Percentiles rank a stretch among this genome's conserved stretches.
Conservation (phyloP, 371 early-diverging fungal species). For the Syncephalastrum sp. region DNA sequence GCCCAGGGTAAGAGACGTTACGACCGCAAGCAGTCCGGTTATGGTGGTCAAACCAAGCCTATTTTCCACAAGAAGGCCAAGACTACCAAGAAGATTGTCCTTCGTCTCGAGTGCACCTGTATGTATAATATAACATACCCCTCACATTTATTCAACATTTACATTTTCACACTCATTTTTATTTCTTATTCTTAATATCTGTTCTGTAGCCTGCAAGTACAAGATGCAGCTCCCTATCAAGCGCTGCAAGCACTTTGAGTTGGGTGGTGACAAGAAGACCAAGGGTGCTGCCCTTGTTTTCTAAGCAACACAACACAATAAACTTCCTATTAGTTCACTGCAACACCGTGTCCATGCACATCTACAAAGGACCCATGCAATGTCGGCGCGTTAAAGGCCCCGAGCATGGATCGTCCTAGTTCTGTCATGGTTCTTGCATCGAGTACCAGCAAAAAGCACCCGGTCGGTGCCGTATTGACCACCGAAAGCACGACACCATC, state of each 20-base stretch:
- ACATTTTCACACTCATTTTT: no score
- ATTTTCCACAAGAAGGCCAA: slow-evolving; percentile 95
- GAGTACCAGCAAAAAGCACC: slow-evolving; percentile 61
- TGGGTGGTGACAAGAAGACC: slow-evolving; percentile 98
- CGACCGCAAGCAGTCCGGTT: slow-evolving; percentile 86
- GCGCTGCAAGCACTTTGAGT: slow-evolving; percentile 99
- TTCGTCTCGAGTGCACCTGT: slow-evolving; percentile 96
- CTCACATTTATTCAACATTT: no score
- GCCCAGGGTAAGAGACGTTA: slow-evolving; percentile 88
- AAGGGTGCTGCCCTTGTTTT: slow-evolving; percentile 77
- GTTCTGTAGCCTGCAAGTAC: slow-evolving; percentile 83
- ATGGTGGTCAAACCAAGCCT: slow-evolving; percentile 99
- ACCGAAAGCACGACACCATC: slow-evolving; percentile 65
- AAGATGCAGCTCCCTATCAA: slow-evolving; percentile 94
- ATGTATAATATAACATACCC: background rate
- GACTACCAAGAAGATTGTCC: slow-evolving; percentile 99
- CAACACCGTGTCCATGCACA: slow-evolving; percentile 30
- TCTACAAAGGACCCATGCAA: slow-evolving; percentile 49
- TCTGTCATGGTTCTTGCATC: slow-evolving; percentile 61
- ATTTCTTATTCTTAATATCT: background rate
- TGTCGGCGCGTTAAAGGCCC: slow-evolving; percentile 39
- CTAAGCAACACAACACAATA: slow-evolving; percentile 36
- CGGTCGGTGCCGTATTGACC: slow-evolving; percentile 38
- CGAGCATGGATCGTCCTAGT: slow-evolving; percentile 53
- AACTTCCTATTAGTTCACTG: slow-evolving; percentile 28